phyloP scores from a whole-genome alignment of 2,329 filamentous ascomycete genomes.

The Colletotrichum noveboracense region DNA sequence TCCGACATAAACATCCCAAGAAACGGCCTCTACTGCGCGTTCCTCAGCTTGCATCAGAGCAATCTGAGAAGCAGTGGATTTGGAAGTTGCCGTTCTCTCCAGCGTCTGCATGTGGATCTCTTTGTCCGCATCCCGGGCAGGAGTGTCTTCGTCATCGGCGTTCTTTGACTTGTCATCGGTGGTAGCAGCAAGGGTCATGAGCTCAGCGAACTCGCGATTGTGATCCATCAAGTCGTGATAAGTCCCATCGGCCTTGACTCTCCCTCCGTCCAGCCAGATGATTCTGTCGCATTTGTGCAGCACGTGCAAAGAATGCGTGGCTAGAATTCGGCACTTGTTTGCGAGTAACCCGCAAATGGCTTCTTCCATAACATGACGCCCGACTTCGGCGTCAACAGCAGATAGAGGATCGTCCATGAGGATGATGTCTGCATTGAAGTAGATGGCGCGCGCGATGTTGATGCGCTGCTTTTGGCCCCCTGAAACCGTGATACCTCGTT shows the following conservation, averaged over 20 bases:
- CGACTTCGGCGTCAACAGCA: conserved; percentile 72
- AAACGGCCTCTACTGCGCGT: conserved; percentile 74
- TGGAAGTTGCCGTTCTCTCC: conserved; percentile 55
- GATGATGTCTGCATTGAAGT: conserved; percentile 71
- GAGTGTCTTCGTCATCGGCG: conserved; percentile 7
- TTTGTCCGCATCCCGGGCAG: conserved; percentile 33
- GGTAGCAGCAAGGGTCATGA: conserved; percentile 72
- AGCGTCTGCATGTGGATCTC: conserved; percentile 54
- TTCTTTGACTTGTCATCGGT: neutral
- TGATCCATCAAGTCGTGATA: conserved; percentile 85
- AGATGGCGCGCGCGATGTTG: conserved; percentile 84
- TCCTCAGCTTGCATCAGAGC: conserved; percentile 75
- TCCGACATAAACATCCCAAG: conserved; percentile 78
- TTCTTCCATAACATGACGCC: conserved; percentile 84
- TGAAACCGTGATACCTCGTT: conserved; percentile 92
- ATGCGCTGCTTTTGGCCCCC: conserved; percentile 94
- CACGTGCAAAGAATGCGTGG: conserved; percentile 93
- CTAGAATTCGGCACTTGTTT: conserved; percentile 87
- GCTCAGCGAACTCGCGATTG: conserved; percentile 74
- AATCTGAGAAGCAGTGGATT: neutral
- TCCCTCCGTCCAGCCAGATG: conserved; percentile 87
- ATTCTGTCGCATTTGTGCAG: conserved; percentile 89
- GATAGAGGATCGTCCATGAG: conserved; percentile 73
- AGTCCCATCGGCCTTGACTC: conserved; percentile 82
- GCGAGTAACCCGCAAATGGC: conserved; percentile 88